These are phyloP conservation scores for Didymella glomerata DNA, from an alignment of 2,329 filamentous ascomycete species.

Conservation along the genomic window DNA sequence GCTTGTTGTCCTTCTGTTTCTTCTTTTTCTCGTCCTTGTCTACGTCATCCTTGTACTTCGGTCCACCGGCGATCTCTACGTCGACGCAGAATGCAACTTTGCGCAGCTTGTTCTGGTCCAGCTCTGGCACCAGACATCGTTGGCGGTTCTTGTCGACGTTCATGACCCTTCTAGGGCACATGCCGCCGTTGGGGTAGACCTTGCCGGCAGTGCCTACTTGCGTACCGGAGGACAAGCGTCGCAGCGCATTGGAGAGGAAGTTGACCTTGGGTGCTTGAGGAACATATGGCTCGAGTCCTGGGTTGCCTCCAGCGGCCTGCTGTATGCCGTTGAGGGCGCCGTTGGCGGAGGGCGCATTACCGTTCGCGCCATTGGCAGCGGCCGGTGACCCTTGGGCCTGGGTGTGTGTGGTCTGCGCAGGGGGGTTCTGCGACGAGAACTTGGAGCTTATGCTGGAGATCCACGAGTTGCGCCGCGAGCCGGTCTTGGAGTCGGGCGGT, in stretches of 20 bases:
- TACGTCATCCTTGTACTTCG: conserved; percentile 73
- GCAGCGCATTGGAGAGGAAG: conserved; percentile 81
- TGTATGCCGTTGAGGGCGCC: conserved; percentile 52
- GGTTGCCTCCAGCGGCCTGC: conserved; percentile 35
- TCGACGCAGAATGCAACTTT: conserved; percentile 96
- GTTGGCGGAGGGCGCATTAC: conserved; percentile 60
- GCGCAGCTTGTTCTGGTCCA: conserved; percentile 81
- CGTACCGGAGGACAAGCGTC: conserved; percentile 74
- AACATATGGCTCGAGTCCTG: conserved; percentile 67
- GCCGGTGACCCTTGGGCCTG: conserved; percentile 49
- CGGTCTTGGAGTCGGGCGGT: conserved; percentile 39
- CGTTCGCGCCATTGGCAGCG: conserved; percentile 55
- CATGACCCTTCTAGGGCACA: conserved; percentile 81
- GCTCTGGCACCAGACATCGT: conserved; percentile 78
- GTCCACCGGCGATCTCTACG: conserved; percentile 91
- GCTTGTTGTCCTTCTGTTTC: conserved; percentile 62
- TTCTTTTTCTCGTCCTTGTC: conserved; percentile 59
- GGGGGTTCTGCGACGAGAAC: conserved; percentile 71
- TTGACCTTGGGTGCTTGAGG: conserved; percentile 79
- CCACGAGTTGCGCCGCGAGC: conserved; percentile 77
- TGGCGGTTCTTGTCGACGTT: conserved; percentile 85
- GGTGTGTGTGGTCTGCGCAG: conserved; percentile 44
- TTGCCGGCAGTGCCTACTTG: conserved; percentile 59
- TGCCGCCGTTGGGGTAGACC: conserved; percentile 67
- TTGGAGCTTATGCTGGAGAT: conserved; percentile 93